Conservation (phyloP, 2,329 filamentous ascomycete species). For the Stylonectria norvegica region DNA sequence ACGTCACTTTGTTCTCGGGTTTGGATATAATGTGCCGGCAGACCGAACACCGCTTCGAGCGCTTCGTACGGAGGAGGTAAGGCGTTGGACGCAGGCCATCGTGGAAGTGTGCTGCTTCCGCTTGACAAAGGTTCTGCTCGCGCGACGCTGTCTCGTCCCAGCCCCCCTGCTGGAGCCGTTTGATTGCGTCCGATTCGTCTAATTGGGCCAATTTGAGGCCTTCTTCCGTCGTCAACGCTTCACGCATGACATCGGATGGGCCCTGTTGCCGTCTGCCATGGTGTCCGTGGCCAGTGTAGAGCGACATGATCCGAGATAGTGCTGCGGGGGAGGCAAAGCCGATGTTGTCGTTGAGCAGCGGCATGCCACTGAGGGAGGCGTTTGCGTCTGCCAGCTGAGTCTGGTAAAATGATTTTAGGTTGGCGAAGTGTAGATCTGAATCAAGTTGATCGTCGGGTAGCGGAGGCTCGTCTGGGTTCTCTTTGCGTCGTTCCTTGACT, state of each 20-base stretch:
- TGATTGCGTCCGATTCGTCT: constrained; percentile 60
- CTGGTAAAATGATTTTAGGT: constrained; percentile 77
- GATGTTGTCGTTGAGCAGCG: constrained; percentile 31
- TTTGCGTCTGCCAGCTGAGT: constrained; percentile 66
- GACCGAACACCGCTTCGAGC: constrained; percentile 85
- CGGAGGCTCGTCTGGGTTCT: constrained; percentile 37
- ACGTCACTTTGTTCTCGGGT: constrained; percentile 85
- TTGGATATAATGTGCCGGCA: constrained; percentile 96
- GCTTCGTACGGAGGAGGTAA: constrained; percentile 81
- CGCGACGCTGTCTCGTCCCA: constrained; percentile 60
- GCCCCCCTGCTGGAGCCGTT: constrained; percentile 54
- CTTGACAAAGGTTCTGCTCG: constrained; percentile 48
- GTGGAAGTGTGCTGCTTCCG: constrained; percentile 59
- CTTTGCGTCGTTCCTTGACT: constrained; percentile 50
- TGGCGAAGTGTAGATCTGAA: constrained; percentile 67
- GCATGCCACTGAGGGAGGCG: constrained; percentile 47
- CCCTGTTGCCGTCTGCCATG: constrained; percentile 63
- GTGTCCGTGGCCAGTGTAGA: constrained; percentile 69
- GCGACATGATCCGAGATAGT: constrained; percentile 82
- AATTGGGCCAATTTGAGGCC: constrained; percentile 64
- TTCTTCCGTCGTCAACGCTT: constrained; percentile 67
- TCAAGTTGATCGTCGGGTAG: constrained; percentile 50
- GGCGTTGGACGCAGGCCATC: constrained; percentile 78
- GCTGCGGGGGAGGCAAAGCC: constrained; percentile 75
- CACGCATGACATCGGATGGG: constrained; percentile 73